Percentiles rank a stretch among this genome's conserved stretches.
Evolutionary conservation across 257 asterid genomes (phyloP).

Genomic region (Gentiana macrophylla): DNA sequence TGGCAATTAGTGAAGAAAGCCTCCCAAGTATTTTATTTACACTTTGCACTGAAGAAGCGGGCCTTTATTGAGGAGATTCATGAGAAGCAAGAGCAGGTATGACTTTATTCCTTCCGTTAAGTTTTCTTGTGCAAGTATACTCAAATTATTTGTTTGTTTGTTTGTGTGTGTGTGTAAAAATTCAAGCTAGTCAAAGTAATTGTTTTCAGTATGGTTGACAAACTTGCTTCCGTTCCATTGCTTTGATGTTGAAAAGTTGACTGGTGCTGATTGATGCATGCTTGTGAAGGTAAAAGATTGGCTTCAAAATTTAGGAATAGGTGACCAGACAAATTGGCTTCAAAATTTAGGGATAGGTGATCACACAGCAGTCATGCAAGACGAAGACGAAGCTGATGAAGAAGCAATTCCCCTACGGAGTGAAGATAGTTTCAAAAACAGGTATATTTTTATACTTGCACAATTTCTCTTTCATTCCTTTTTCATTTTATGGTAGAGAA

Average conservation of each 20-base stretch:
- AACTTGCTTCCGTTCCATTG: background rate
- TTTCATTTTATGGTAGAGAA: slow-evolving; percentile 16
- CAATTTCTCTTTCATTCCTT: slow-evolving; percentile 2
- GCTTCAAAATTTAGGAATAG: slow-evolving; percentile 93
- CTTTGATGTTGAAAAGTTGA: background rate
- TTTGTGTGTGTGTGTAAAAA: background rate
- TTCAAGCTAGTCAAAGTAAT: background rate
- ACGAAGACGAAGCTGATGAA: slow-evolving; percentile 83
- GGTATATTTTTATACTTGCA: slow-evolving; percentile 41
- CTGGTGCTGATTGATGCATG: slow-evolving; percentile 15
- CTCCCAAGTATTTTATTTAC: slow-evolving; percentile 64
- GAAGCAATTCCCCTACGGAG: slow-evolving; percentile 54
- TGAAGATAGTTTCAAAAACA: slow-evolving; percentile 66
- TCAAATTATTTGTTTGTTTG: background rate
- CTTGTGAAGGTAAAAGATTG: slow-evolving; percentile 74
- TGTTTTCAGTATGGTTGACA: no score
- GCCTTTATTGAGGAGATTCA: slow-evolving; percentile 86
- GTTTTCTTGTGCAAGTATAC: background rate
- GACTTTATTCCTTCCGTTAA: slow-evolving; percentile 2
- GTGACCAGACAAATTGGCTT: slow-evolving; percentile 87
- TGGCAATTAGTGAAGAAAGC: slow-evolving; percentile 93
- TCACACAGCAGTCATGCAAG: slow-evolving; percentile 57
- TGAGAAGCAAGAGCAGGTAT: slow-evolving; percentile 97
- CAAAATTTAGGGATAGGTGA: slow-evolving; percentile 92
- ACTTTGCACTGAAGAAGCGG: slow-evolving; percentile 78